These are phyloP conservation scores for Dipteronia dyeriana DNA, from an alignment of 345 rosid genomes.

Conservation along the genomic window DNA sequence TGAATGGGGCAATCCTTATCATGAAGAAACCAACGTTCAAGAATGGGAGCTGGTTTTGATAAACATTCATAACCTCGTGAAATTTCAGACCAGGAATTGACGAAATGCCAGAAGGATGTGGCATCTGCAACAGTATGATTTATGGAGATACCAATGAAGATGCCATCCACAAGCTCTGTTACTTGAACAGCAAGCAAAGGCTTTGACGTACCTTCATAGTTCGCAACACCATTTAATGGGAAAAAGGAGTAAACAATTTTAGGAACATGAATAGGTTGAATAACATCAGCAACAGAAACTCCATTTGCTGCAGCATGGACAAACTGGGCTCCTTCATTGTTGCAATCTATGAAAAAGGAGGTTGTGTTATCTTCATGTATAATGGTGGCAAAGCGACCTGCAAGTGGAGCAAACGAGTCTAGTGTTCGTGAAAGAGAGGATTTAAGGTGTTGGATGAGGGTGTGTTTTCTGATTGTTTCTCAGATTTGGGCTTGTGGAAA, in stretches of 20 bases:
- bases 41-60: too few species aligned
- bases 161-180: constrained; percentile 35
- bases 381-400: neutral
- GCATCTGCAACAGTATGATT: constrained; percentile 40
- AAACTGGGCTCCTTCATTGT: constrained; percentile 43
- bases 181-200: constrained; percentile 37
- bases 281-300: constrained; percentile 30
- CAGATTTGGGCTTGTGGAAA: constrained; percentile 8
- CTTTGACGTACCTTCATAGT: constrained; percentile 24
- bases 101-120: constrained; percentile 39
- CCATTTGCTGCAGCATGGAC: constrained; percentile 37
- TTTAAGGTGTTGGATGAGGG: too few species aligned
- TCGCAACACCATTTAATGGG: constrained; percentile 26
- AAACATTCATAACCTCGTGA: constrained; percentile 13
- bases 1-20: too few species aligned
- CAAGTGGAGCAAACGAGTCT: too few species aligned
- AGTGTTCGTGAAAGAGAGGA: too few species aligned
- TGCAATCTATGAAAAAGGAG: constrained; percentile 43
- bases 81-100: constrained; percentile 45
- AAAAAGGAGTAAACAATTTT: constrained; percentile 21
- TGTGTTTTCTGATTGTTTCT: neutral
- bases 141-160: constrained; percentile 26
- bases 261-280: constrained; percentile 24
- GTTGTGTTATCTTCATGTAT: constrained; percentile 23
- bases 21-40: too few species aligned